phyloP scores from a whole-genome alignment of 345 rosid genomes.

The Lepidium aucheri region DNA sequence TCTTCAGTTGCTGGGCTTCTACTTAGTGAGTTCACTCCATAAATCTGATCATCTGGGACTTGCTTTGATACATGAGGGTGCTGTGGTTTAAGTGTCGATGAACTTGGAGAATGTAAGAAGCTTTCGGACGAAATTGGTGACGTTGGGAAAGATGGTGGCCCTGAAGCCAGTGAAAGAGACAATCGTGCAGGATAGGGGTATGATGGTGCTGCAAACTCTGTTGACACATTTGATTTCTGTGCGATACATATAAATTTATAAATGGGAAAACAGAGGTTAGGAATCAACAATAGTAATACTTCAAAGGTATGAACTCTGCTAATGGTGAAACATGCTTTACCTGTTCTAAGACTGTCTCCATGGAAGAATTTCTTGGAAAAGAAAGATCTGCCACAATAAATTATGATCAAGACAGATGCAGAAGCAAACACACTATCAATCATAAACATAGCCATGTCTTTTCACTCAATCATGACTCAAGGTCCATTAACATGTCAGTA shows the following conservation, averaged over 20 bases:
- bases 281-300: neutral
- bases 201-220: conserved; percentile 42
- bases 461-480: neutral
- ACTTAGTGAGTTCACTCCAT: conserved; percentile 15
- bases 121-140: conserved; percentile 48
- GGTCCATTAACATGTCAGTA: neutral
- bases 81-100: conserved; percentile 33
- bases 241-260: neutral
- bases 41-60: conserved; percentile 27
- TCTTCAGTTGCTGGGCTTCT: conserved; percentile 20
- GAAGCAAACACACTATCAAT: conserved; percentile 2
- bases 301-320: neutral
- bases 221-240: conserved; percentile 39
- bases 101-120: conserved; percentile 39
- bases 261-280: neutral
- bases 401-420: neutral
- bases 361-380: conserved; percentile 49
- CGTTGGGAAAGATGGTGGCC: conserved; percentile 43
- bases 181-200: conserved; percentile 45
- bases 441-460: neutral
- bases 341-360: conserved; percentile 62
- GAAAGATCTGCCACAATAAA: conserved; percentile 52
- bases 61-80: conserved; percentile 37
- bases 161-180: conserved; percentile 59
- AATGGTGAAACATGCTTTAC: conserved; percentile 30